Conservation (phyloP, 2,329 filamentous ascomycete genomes). For the Lecanosticta acicola region DNA sequence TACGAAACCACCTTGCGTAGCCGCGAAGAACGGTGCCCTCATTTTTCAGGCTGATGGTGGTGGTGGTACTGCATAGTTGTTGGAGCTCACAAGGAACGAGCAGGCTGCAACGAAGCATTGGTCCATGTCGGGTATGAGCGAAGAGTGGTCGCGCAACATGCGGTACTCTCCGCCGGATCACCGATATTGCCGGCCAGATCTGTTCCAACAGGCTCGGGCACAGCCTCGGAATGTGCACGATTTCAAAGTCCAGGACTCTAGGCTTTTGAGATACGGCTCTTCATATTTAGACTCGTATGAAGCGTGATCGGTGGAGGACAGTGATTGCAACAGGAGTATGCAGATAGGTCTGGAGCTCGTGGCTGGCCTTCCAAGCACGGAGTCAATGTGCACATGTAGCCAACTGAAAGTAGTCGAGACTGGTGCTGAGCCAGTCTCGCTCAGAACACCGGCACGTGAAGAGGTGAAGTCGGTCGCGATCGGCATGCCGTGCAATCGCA, state of each 20-base stretch:
- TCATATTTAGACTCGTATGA: no score
- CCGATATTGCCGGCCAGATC: neutral
- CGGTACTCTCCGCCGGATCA: neutral
- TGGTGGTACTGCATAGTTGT: neutral
- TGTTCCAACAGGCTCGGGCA: neutral
- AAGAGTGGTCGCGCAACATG: no score
- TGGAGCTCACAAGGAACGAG: neutral
- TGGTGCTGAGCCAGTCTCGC: neutral
- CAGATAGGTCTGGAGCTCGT: no score
- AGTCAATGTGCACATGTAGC: no score
- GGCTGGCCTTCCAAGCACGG: no score
- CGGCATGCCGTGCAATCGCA: neutral
- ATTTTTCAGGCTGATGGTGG: neutral
- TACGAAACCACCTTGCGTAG: neutral
- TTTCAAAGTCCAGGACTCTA: no score
- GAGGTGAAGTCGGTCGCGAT: constrained; percentile 2
- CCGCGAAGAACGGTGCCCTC: neutral
- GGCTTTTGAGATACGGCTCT: no score
- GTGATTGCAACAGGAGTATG: no score
- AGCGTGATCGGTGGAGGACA: no score
- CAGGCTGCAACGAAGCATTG: no score
- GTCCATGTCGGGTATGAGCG: no score
- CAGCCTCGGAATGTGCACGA: neutral
- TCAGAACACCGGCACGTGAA: neutral
- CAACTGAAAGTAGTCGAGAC: no score